Conservation (phyloP, 1,139 yeast genomes). For the Scheffersomyces parashehatae region DNA sequence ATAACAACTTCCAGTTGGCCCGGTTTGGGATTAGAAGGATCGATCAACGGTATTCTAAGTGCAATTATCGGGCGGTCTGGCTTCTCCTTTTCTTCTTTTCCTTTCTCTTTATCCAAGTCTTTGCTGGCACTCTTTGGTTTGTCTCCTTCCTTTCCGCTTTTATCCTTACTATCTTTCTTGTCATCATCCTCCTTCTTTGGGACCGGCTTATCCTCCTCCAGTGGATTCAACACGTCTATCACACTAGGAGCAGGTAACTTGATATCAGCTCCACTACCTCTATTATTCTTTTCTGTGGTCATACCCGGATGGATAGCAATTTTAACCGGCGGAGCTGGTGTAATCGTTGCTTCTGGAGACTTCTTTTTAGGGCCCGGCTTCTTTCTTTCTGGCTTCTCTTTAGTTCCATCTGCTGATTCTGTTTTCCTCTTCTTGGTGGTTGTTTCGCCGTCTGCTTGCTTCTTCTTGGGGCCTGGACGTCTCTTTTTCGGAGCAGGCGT, state of each 20-base stretch:
- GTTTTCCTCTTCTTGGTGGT: conserved; percentile 15
- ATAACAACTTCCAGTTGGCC: conserved; percentile 74
- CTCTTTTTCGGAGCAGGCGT: conserved; percentile 10
- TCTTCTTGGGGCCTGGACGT: conserved; percentile 4
- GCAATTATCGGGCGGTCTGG: conserved; percentile 49
- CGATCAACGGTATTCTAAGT: conserved; percentile 58
- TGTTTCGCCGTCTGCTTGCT: conserved; percentile 7
- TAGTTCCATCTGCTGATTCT: conserved; percentile 12
- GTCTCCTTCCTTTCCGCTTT: conserved; percentile 17
- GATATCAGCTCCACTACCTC: conserved; percentile 3
- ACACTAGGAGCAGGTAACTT: conserved; percentile 19
- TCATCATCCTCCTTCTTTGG: conserved; percentile 9
- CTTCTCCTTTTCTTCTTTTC: conserved; percentile 32
- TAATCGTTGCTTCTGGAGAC: conserved; percentile 13
- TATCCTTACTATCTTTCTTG: conserved; percentile 11
- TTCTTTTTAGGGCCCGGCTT: conserved; percentile 10
- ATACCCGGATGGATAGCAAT: conserved; percentile 17
- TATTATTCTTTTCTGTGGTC: conserved; percentile 19
- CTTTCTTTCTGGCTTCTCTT: conserved; percentile 10
- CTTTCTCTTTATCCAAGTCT: conserved; percentile 21
- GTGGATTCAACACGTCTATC: conserved; percentile 14
- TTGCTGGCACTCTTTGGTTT: conserved; percentile 22
- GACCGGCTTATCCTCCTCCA: background rate
- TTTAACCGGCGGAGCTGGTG: conserved; percentile 19
- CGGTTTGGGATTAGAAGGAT: conserved; percentile 52